A percentile compares a stretch with the other conserved stretches of the same genome.
Evolutionary conservation across 345 rosid species (phyloP).

Genomic region (Melaleuca quinquenervia): DNA sequence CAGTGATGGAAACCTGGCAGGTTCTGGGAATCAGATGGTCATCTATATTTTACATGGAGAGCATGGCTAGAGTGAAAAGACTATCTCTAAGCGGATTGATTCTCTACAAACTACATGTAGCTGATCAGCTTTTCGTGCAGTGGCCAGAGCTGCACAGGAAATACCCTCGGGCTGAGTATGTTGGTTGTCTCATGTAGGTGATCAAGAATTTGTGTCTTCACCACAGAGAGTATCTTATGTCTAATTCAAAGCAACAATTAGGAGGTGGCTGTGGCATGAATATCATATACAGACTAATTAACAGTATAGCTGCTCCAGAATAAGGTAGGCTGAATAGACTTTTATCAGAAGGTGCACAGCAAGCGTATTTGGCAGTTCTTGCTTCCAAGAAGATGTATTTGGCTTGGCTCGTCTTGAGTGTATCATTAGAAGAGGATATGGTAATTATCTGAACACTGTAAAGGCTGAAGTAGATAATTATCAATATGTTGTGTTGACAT

Average conservation of each 20-base stretch:
- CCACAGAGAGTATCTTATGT: neutral
- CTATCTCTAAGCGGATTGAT: conserved; percentile 84
- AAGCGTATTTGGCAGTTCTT: too few relatives aligned
- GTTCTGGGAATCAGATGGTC: conserved; percentile 79
- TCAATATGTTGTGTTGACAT: too few relatives aligned
- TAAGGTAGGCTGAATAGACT: too few relatives aligned
- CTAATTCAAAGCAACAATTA: neutral
- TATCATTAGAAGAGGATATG: neutral
- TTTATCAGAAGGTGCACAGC: too few relatives aligned
- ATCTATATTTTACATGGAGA: conserved; percentile 61
- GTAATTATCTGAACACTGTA: too few relatives aligned
- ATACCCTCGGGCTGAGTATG: too few relatives aligned
- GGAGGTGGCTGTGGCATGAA: neutral
- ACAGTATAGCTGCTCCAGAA: too few relatives aligned
- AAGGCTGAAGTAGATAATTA: too few relatives aligned
- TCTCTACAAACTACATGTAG: too few relatives aligned
- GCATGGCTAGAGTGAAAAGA: too few relatives aligned
- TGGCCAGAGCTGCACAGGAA: too few relatives aligned
- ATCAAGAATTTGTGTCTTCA: neutral
- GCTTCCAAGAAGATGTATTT: neutral
- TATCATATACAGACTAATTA: conserved; percentile 1
- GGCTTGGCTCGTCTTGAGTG: neutral
- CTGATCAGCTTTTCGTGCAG: too few relatives aligned
- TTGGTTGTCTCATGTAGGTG: conserved; percentile 47
- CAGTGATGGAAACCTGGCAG: conserved; percentile 12